phyloP scores from a whole-genome alignment of 1,284 basidiomycete species.

The Rhodotorula sp. region DNA sequence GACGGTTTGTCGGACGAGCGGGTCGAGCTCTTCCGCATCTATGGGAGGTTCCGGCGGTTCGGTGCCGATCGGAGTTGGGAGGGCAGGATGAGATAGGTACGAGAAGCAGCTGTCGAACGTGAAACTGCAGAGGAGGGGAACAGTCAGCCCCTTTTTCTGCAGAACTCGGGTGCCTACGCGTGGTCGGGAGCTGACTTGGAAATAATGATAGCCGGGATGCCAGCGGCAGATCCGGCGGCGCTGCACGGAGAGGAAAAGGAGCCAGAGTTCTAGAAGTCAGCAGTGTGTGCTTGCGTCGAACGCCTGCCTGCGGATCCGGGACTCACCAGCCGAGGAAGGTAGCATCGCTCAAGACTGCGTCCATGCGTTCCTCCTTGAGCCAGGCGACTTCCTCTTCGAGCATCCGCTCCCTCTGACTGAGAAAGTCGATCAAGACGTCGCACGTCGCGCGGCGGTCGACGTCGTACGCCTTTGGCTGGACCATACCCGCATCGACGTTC shows the following conservation, averaged over 20 bases:
- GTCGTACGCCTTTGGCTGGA: conserved; percentile 47
- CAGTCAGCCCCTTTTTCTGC: background rate
- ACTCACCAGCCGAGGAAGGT: conserved; percentile 72
- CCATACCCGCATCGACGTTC: conserved; percentile 44
- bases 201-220: conserved; percentile 65
- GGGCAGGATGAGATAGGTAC: conserved; percentile 60
- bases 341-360: conserved; percentile 69
- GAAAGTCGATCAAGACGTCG: conserved; percentile 60
- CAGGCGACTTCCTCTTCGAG: conserved; percentile 60
- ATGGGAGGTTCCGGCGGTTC: conserved; percentile 58
- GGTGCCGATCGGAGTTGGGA: conserved; percentile 24
- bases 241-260: conserved; percentile 49
- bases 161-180: background rate
- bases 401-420: conserved; percentile 59
- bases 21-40: conserved; percentile 55
- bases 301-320: background rate
- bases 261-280: too few species aligned
- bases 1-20: conserved; percentile 62
- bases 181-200: conserved; percentile 50
- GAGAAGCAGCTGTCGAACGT: conserved; percentile 78
- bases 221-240: conserved; percentile 62
- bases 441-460: conserved; percentile 69
- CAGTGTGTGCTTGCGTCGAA: background rate
- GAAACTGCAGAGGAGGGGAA: conserved; percentile 56
- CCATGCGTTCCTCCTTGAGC: conserved; percentile 57